Evolutionary conservation across 164 flowering plant species (phyloP), one percentile per base, ranked within the genome.

Genomic region (Stephania japonica): DNA sequence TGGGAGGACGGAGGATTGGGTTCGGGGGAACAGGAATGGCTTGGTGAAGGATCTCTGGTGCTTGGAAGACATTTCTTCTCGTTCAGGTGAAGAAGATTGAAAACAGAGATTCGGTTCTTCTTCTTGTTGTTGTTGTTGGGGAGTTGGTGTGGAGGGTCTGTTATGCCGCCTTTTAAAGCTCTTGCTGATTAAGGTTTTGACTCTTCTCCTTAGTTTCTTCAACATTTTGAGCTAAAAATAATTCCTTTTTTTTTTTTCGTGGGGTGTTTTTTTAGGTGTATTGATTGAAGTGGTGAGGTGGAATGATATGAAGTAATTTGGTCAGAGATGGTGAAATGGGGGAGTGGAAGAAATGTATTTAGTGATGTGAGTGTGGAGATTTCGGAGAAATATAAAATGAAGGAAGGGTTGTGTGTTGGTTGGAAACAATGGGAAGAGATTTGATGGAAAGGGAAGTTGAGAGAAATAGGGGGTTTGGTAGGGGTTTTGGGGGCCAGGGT

Each of bases 1-100:
- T 5, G 99, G 98, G 42, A 96, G 90, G 70, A 96, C 87, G 0
- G 93, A 63, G 24, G 99, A 93, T 27, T 89, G 69, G 68, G 82
- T 59, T 24, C 32, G 6, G 0, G 97, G 94, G 84, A 90, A 92
- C 66, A 85, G 82, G 77, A 87, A 90, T 0, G 77, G 82, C n/a
- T 65, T 50, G 1, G 44, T 50, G 0, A 79, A 69, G 64, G 78
- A 77, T 56, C 71, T 68, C 14, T 73, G 73, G 75, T 9, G 76
- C 24, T 70, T 72, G 64, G 23, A 62, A 71, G 4, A 26, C 3
- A 74, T 75, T 25, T 76, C 9, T 69, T 16, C 42, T 26, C 25
- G 25, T 67, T 70, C 18, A 13, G 70, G 62, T 47, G 53, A 27
- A 61, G 78, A 64, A 16, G 68, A 32, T 0, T 47, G 13, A 23